A percentile compares a stretch with the other conserved stretches of the same genome.
Conservation (phyloP, 768 basidiomycete species). For the Saitozyma sp. region DNA sequence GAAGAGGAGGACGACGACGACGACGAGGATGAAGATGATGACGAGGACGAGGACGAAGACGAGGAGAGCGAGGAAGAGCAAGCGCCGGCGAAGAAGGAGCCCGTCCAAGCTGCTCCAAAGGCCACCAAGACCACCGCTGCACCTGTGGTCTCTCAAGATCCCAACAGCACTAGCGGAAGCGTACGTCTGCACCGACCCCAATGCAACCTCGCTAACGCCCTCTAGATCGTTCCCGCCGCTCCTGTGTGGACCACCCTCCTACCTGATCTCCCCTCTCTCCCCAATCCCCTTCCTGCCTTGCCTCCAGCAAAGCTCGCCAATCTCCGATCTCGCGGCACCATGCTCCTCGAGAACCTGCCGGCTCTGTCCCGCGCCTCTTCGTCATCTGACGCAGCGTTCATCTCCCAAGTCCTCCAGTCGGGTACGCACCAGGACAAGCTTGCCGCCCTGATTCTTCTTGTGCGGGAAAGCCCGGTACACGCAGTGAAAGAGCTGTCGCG, state of each 20-base stretch:
- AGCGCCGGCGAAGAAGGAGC: neutral
- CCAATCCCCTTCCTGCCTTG: constrained; percentile 20
- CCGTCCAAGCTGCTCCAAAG: neutral
- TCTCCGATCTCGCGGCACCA: constrained; percentile 36
- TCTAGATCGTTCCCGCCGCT: constrained; percentile 24
- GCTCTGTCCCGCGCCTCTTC: constrained; percentile 41
- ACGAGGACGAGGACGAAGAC: too few species aligned
- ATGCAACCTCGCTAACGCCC: neutral
- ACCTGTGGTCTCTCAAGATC: neutral
- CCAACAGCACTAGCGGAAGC: neutral
- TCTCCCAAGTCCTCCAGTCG: constrained; percentile 77
- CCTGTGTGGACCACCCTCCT: constrained; percentile 29
- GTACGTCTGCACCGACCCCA: neutral
- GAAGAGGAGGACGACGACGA: constrained; percentile 33
- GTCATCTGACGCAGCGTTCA: constrained; percentile 76
- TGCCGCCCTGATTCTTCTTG: constrained; percentile 83
- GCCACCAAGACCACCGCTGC: neutral
- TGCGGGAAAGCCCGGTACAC: constrained; percentile 83
- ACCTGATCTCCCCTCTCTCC: constrained; percentile 26
- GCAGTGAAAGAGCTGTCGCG: constrained; percentile 77
- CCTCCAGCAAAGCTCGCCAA: constrained; percentile 41
- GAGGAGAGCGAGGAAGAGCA: too few species aligned
- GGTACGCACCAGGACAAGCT: constrained; percentile 91
- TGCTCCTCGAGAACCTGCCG: constrained; percentile 22
- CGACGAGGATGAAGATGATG: too few species aligned